phyloP scores from a whole-genome alignment of 2,329 filamentous ascomycete genomes.

The Monosporascus ibericus region DNA sequence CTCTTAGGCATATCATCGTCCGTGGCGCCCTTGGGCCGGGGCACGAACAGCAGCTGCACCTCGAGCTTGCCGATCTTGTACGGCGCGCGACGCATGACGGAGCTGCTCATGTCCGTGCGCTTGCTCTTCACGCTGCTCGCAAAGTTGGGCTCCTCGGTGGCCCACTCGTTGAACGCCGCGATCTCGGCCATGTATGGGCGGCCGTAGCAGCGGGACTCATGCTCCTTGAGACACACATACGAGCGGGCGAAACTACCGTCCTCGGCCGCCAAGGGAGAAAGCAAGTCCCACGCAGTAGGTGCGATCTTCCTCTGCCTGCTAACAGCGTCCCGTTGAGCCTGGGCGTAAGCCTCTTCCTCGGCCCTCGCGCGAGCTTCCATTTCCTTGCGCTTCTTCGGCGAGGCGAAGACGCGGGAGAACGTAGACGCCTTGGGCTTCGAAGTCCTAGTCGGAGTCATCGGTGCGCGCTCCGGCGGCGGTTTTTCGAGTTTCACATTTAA shows the following conservation, averaged over 20 bases:
- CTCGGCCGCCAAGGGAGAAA: conserved; percentile 79
- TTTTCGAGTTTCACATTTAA: conserved; percentile 92
- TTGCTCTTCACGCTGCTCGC: conserved; percentile 93
- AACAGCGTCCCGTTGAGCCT: conserved; percentile 58
- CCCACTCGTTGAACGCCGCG: conserved; percentile 98
- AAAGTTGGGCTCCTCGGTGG: conserved; percentile 72
- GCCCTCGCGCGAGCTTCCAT: conserved; percentile 78
- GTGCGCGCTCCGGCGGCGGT: conserved; percentile 54
- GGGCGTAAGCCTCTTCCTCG: conserved; percentile 68
- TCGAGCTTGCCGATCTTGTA: conserved; percentile 95
- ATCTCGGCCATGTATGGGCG: conserved; percentile 83
- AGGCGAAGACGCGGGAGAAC: conserved; percentile 88
- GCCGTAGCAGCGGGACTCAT: conserved; percentile 82
- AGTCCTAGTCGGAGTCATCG: conserved; percentile 56
- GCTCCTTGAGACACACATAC: conserved; percentile 89
- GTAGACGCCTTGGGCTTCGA: conserved; percentile 72
- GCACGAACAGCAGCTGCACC: conserved; percentile 89
- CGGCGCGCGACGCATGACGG: conserved; percentile 76
- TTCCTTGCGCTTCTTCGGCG: conserved; percentile 95
- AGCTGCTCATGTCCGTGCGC: conserved; percentile 54
- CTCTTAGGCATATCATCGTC: conserved; percentile 99
- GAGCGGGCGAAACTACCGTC: conserved; percentile 93
- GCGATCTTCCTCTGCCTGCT: conserved; percentile 56
- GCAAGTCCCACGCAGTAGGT: conserved; percentile 75
- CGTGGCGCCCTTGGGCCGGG: conserved; percentile 75